A percentile compares a stretch with the other conserved stretches of the same genome.
Evolutionary conservation across 495 filamentous ascomycete species (phyloP).

Genomic region (Oidiodendron maius): DNA sequence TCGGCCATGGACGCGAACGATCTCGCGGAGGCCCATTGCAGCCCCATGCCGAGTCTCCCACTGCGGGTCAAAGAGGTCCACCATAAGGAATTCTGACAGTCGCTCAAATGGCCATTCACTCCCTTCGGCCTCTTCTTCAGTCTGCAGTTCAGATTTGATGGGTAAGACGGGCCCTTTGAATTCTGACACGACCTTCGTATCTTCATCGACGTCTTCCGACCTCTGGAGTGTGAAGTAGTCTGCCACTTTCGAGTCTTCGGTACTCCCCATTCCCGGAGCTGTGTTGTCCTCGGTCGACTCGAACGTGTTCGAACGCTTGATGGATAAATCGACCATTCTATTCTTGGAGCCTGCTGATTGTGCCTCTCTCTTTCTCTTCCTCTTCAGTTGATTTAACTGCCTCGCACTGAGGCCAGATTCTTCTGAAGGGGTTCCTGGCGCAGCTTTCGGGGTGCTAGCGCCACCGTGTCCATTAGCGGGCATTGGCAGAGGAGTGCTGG

Average conservation of each 20-base stretch:
- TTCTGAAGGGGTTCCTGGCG: conserved; percentile 8
- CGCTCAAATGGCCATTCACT: conserved; percentile 92
- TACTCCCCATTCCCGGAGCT: conserved; percentile 57
- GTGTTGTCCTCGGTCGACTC: conserved; percentile 37
- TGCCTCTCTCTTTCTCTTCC: conserved; percentile 78
- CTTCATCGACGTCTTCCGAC: conserved; percentile 67
- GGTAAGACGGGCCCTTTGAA: conserved; percentile 74
- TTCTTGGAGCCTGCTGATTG: conserved; percentile 82
- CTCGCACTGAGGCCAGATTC: conserved; percentile 68
- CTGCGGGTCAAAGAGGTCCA: conserved; percentile 87
- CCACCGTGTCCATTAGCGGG: conserved; percentile 24
- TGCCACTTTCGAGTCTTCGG: conserved; percentile 40
- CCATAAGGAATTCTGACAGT: conserved; percentile 85
- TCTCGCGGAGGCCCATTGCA: conserved; percentile 89
- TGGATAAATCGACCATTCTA: conserved; percentile 76
- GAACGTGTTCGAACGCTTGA: conserved; percentile 58
- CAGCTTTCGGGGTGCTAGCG: neutral
- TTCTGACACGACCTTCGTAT: conserved; percentile 87
- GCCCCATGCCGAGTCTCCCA: conserved; percentile 99
- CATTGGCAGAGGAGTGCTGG: conserved; percentile 18
- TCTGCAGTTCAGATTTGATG: conserved; percentile 57
- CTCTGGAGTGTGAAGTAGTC: conserved; percentile 90
- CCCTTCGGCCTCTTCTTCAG: conserved; percentile 68
- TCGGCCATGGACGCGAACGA: conserved; percentile 83
- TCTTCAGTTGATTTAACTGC: conserved; percentile 89